Base-by-base conservation (phyloP, 306 rosid species). In the Inga leiocalycina region DNA sequence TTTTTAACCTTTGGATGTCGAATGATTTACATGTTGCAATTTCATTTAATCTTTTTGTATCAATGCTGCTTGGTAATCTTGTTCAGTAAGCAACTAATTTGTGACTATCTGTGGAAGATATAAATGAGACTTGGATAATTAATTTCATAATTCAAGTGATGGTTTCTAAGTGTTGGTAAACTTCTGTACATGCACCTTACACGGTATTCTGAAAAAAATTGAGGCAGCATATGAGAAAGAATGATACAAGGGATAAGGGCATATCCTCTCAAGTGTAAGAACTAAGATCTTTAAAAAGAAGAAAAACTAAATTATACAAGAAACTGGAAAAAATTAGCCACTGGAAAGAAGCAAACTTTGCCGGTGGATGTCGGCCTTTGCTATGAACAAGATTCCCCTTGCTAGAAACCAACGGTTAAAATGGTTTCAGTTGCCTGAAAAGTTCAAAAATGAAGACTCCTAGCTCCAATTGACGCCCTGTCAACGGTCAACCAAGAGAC, bases 391-490 rank as follows among this genome's bases (percentile, higher is more conserved):
- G 78, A 75, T 66, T 0, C 56, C 80, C 27, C 39, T 44, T 11
- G 8, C 20, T 20, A n/a, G 22, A 69, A 75, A 17, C 49, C 34
- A 67, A n/a, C 43, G 81, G 19, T 57, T 62, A 69, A 69, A 80
- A 45, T 46, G 70, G 16, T 62, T 64, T 64, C 70, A 64, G 69
- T 12, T 10, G 8, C 27, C 15, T n/a, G 16, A 59, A 52, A 77
- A 61, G 80, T 75, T 86, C 76, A 89, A 79, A 83, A 90, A 75
- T 51, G 87, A 81, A 84, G 89, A 85, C 88, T 89, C 80, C 90
- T 71, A 10, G 84, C 86, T n/a, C 90, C 91, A 71, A 83, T 88
- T 16, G 92, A 90, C 59, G 89, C 91, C 97, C 96, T 93, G 82
- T 75, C 79, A 76, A 85, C 71, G 80, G 59, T 51, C 39, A 65